A percentile compares a stretch with the other conserved stretches of the same genome.
Evolutionary conservation across 768 basidiomycete genomes (phyloP).

Genomic region (Suillus weaverae): DNA sequence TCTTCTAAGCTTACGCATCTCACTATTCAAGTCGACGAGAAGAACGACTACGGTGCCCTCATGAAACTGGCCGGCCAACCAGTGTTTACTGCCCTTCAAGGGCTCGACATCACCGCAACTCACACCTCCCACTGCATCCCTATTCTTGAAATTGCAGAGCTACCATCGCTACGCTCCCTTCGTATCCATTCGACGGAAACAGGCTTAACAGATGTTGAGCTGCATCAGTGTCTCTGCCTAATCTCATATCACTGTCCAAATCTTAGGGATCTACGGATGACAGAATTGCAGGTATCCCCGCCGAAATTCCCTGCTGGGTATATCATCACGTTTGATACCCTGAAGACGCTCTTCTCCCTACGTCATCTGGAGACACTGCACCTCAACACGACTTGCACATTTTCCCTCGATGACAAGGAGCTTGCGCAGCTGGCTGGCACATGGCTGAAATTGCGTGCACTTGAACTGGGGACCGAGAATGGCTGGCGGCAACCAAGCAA

Average conservation of each 20-base stretch:
- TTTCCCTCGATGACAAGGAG: conserved; percentile 1
- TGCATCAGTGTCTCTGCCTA: neutral
- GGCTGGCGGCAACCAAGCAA: conserved; percentile 31
- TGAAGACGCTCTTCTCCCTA: neutral
- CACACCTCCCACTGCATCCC: neutral
- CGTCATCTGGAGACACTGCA: neutral
- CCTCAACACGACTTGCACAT: conserved; percentile 8
- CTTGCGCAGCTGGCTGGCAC: neutral
- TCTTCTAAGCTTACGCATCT: neutral
- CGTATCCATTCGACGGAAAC: neutral
- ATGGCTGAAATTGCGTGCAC: conserved; percentile 3
- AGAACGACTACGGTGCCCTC: neutral
- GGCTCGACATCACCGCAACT: neutral
- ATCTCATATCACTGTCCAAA: neutral
- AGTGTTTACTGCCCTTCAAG: neutral
- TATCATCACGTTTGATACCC: conserved; percentile 1
- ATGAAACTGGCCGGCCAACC: neutral
- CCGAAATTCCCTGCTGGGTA: conserved; percentile 1
- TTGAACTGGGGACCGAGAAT: neutral
- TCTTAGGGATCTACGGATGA: neutral
- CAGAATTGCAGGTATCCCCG: neutral
- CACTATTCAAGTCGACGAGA: neutral
- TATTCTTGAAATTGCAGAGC: neutral
- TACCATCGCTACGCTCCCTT: neutral
- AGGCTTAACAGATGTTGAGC: neutral